These are phyloP conservation scores for Eucalyptus victrix DNA, from an alignment of 345 rosid species.

Conservation along the genomic window DNA sequence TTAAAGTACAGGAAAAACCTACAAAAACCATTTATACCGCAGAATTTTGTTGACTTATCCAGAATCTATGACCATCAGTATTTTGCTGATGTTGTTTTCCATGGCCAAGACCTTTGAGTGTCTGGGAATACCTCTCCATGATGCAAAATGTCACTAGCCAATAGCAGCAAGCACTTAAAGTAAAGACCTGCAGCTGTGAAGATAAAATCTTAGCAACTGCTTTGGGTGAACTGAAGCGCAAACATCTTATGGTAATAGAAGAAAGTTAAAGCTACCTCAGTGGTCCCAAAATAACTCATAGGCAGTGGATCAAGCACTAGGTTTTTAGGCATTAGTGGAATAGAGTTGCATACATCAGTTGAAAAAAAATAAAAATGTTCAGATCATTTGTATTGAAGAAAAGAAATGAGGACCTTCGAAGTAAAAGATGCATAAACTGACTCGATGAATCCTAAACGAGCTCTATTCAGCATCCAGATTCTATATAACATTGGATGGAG, in stretches of 20 bases:
- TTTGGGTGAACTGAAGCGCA: neutral
- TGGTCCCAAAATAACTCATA: neutral
- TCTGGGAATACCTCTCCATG: neutral
- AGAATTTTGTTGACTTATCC: neutral
- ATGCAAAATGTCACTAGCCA: neutral
- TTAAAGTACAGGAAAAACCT: neutral
- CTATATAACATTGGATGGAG: neutral
- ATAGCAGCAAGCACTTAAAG: neutral
- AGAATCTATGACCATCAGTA: neutral
- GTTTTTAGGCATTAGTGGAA: neutral
- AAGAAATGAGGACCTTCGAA: neutral
- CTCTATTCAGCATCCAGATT: neutral
- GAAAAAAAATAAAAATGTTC: neutral
- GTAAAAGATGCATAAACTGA: neutral
- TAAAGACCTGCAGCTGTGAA: neutral
- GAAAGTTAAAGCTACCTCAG: neutral
- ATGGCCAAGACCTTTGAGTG: neutral
- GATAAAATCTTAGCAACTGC: neutral
- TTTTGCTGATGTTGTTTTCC: neutral
- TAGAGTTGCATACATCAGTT: neutral
- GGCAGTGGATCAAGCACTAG: neutral
- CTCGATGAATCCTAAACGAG: neutral
- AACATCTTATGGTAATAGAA: neutral
- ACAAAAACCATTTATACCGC: neutral
- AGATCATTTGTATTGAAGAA: neutral